Percentiles rank a stretch among this genome's conserved stretches.
phyloP scores from a whole-genome alignment of 306 rosid genomes.

The Inga leiocalycina region DNA sequence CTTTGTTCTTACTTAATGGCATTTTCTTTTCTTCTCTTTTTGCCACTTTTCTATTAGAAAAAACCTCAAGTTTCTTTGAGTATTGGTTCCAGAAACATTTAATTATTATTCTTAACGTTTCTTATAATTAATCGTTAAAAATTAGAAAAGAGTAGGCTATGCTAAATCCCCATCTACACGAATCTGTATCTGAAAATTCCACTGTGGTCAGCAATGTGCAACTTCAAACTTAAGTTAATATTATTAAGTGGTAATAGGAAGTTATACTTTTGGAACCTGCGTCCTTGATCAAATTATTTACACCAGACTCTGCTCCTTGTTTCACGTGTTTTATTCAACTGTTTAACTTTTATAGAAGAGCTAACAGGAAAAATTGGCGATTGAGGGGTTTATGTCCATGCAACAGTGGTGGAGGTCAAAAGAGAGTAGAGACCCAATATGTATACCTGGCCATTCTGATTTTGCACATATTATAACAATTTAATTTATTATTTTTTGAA shows the following conservation, averaged over 20 bases:
- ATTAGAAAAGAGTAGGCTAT: background rate
- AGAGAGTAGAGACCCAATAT: background rate
- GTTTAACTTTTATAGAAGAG: background rate
- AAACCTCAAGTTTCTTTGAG: background rate
- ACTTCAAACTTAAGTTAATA: background rate
- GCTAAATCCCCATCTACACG: background rate
- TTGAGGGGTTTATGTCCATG: background rate
- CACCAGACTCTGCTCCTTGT: background rate
- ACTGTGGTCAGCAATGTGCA: background rate
- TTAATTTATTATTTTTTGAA: background rate
- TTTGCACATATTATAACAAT: constrained; percentile 1
- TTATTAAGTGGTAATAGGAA: background rate
- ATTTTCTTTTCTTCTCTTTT: background rate
- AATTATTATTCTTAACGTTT: background rate
- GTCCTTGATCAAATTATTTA: background rate
- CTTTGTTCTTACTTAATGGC: background rate
- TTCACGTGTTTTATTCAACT: background rate
- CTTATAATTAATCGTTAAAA: too few species aligned
- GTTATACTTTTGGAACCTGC: background rate
- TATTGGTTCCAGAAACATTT: background rate
- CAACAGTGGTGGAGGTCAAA: background rate
- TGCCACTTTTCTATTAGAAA: background rate
- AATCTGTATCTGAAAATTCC: background rate
- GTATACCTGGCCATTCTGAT: background rate
- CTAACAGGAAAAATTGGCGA: background rate